These are phyloP conservation scores for Harringtonia lauricola DNA, from an alignment of 2,329 filamentous ascomycete species.

Conservation along the genomic window DNA sequence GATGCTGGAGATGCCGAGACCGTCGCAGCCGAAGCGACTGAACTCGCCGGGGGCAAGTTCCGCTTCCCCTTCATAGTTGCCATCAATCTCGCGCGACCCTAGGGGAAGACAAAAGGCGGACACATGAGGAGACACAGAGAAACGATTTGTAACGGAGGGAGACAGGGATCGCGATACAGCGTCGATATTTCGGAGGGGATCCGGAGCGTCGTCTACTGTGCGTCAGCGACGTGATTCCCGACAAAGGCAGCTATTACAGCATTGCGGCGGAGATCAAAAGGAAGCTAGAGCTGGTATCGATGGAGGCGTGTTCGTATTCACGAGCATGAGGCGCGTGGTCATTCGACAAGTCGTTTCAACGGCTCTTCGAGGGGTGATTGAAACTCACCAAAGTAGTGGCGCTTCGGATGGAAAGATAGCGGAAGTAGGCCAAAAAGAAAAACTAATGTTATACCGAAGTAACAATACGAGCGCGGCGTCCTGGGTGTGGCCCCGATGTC, in stretches of 20 bases:
- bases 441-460: background rate
- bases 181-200: background rate
- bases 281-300: background rate
- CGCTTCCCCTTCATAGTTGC: constrained; percentile 23
- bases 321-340: too few relatives aligned
- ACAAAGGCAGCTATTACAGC: background rate
- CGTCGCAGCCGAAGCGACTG: background rate
- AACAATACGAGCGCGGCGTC: background rate
- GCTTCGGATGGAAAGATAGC: background rate
- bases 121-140: background rate
- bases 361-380: background rate
- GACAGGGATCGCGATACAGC: too few relatives aligned
- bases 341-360: too few relatives aligned
- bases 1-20: constrained; percentile 29
- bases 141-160: background rate
- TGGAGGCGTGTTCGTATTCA: too few relatives aligned
- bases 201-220: too few relatives aligned
- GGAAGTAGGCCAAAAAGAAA: background rate
- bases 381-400: constrained; percentile 2
- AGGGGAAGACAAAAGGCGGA: constrained; percentile 1
- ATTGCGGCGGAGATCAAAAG: too few relatives aligned
- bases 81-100: constrained; percentile 1
- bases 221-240: background rate
- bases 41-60: constrained; percentile 16
- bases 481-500: background rate